Conservation (phyloP, 306 rosid genomes). For the Casuarina glauca region DNA sequence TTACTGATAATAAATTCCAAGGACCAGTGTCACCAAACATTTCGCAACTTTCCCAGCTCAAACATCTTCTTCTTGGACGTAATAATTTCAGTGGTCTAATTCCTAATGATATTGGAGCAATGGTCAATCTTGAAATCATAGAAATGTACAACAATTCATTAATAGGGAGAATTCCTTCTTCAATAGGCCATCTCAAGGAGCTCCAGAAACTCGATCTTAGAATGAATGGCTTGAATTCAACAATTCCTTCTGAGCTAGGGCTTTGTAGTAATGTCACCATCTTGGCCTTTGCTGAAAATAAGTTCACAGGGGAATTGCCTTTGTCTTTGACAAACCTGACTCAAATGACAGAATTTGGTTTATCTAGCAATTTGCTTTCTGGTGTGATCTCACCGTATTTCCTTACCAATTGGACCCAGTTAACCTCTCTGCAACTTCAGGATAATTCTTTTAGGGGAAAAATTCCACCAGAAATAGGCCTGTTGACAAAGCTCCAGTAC, state of each 20-base stretch:
- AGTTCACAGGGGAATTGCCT: slow-evolving; percentile 51
- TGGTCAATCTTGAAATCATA: too few relatives aligned
- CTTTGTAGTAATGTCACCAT: slow-evolving; percentile 46
- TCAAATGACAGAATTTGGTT: slow-evolving; percentile 35
- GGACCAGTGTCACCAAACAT: too few relatives aligned
- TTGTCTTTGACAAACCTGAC: slow-evolving; percentile 35
- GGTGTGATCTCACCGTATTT: slow-evolving; percentile 52
- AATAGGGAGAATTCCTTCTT: too few relatives aligned
- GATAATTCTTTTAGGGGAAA: slow-evolving; percentile 45
- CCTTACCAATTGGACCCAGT: slow-evolving; percentile 54
- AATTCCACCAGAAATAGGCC: not conserved
- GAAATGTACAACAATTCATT: too few relatives aligned
- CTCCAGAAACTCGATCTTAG: slow-evolving; percentile 38
- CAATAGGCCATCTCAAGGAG: slow-evolving; percentile 10
- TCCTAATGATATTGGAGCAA: slow-evolving; percentile 19
- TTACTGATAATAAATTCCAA: too few relatives aligned
- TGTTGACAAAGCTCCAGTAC: slow-evolving; percentile 29
- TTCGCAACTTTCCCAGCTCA: slow-evolving; percentile 45
- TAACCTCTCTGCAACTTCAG: slow-evolving; percentile 59
- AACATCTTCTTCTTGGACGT: slow-evolving; percentile 36
- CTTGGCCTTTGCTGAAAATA: slow-evolving; percentile 40
- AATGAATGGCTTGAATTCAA: slow-evolving; percentile 35
- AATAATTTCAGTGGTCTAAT: slow-evolving; percentile 50
- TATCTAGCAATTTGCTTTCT: slow-evolving; percentile 46
- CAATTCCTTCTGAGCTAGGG: slow-evolving; percentile 61